Percentiles rank a stretch among this genome's conserved stretches.
Evolutionary conservation across 1,139 yeast genomes (phyloP).

Genomic region (Groenewaldozyma auringiensis): DNA sequence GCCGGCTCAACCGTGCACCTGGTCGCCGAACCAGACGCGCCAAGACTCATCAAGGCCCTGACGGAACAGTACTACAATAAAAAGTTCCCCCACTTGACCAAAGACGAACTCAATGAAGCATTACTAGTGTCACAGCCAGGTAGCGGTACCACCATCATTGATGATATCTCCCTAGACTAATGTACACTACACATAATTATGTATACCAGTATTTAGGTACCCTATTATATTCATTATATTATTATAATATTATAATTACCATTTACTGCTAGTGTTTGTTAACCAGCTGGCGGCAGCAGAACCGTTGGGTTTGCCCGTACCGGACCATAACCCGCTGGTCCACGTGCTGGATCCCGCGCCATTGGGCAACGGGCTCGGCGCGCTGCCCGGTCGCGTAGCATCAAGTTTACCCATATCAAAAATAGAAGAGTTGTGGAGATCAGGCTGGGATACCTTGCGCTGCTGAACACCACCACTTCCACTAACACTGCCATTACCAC

Average conservation of each 20-base stretch:
- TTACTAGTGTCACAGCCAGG: constrained; percentile 54
- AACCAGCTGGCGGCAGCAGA: background rate
- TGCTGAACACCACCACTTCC: too few relatives aligned
- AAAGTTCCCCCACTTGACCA: constrained; percentile 42
- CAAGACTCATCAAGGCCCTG: constrained; percentile 41
- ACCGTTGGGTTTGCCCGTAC: background rate
- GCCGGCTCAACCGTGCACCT: constrained; percentile 69
- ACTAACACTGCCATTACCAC: too few relatives aligned
- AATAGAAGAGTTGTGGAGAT: background rate
- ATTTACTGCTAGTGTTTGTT: background rate
- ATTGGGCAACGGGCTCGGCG: background rate
- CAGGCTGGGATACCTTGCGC: too few relatives aligned
- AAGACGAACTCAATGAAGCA: constrained; percentile 43
- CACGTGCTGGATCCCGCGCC: background rate
- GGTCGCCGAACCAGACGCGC: constrained; percentile 43
- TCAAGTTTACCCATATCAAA: background rate
- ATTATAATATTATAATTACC: constrained; percentile 4
- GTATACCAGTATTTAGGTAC: background rate
- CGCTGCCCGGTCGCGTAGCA: background rate
- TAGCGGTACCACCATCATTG: constrained; percentile 46
- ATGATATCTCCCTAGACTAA: constrained; percentile 18
- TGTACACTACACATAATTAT: background rate
- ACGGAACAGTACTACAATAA: constrained; percentile 43
- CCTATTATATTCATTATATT: constrained; percentile 6
- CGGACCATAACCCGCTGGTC: background rate